Evolutionary conservation across 495 filamentous ascomycete genomes (phyloP), one percentile per base, ranked within the genome.

Genomic region (Penicillium antarcticum): DNA sequence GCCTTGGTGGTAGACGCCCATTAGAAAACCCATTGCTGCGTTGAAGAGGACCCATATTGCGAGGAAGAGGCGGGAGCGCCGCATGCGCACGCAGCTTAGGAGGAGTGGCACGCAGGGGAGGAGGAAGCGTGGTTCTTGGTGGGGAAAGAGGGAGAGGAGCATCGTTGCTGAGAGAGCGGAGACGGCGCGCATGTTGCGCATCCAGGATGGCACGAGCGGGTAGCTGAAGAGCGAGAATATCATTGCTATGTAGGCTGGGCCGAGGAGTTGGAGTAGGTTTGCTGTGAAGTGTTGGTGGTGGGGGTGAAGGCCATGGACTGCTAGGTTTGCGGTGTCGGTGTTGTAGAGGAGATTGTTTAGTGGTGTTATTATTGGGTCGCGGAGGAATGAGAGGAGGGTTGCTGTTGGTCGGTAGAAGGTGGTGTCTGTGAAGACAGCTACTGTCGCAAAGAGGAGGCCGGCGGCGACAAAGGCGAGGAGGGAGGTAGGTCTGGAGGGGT

Each of bases 41-140:
- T 98, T 98, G 71, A 98, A 97, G 45, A 83, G 56, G 17, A 96
- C 73, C 94, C 94, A 98, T 1, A 76, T 48, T 0, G 58, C 74
- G 23, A 87, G 67, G 79, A 89, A 94, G 7, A 81, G 41, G 16
- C 76, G 72, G 5, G 79, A 81, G 47, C 71, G 80, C 6, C 87
- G 89, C 38, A 95, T 72, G 14, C 83, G 80, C 45, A 96, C 59
- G 33, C 88, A 94, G 21, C 89, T 88, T 11, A 98, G 79, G 18
- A 97, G 73, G n/a, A 98, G 80, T 1, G 94, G 95, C 9, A 97
- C 79, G 19, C 84, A 82, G 11, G 94, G 95, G 11, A 97, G 78
- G 10, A 98, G 75, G 71, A 98, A 98, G 40, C 95, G 85, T 13
- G 95, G 87, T 75, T 98, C 94, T 71, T 97, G 95, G 70, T 98